Conservation (phyloP, 495 filamentous ascomycete genomes). For the Hypoxylon fuscum region DNA sequence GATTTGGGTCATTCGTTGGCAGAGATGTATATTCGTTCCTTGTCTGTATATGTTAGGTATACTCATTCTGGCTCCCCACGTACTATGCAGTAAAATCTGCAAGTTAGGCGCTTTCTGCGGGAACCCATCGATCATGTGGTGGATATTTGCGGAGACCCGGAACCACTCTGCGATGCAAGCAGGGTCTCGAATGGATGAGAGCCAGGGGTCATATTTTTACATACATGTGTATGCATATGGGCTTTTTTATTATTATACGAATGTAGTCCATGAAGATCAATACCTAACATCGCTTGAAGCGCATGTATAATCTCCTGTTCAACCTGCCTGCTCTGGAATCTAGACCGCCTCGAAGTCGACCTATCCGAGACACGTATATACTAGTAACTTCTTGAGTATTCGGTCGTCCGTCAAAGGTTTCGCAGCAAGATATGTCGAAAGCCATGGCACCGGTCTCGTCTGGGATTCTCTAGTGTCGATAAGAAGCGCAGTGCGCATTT, state of each 20-base stretch:
- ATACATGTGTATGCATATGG: constrained; percentile 5
- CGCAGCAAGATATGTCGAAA: background rate
- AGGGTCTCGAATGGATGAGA: constrained; percentile 35
- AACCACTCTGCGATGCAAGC: constrained; percentile 33
- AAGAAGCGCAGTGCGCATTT: constrained; percentile 1
- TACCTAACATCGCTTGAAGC: constrained; percentile 13
- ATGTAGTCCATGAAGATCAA: constrained; percentile 13
- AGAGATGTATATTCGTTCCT: constrained; percentile 4
- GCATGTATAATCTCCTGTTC: constrained; percentile 19
- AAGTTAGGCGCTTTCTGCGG: constrained; percentile 34
- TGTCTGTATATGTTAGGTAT: background rate
- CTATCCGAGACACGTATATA: constrained; percentile 26
- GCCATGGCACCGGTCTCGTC: background rate
- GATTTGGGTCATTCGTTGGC: constrained; percentile 10
- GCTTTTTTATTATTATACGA: constrained; percentile 6
- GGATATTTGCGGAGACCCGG: constrained; percentile 37
- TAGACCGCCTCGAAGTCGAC: constrained; percentile 31
- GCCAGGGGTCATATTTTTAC: constrained; percentile 25
- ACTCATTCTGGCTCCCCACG: background rate
- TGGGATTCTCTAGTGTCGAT: constrained; percentile 3
- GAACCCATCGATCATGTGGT: constrained; percentile 41
- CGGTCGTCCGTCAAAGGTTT: constrained; percentile 7
- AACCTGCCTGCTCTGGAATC: constrained; percentile 11
- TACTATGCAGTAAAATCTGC: constrained; percentile 7
- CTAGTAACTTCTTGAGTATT: constrained; percentile 6